Base-by-base conservation (phyloP, 805 yeast species). In the Metschnikowia arizonensis region DNA sequence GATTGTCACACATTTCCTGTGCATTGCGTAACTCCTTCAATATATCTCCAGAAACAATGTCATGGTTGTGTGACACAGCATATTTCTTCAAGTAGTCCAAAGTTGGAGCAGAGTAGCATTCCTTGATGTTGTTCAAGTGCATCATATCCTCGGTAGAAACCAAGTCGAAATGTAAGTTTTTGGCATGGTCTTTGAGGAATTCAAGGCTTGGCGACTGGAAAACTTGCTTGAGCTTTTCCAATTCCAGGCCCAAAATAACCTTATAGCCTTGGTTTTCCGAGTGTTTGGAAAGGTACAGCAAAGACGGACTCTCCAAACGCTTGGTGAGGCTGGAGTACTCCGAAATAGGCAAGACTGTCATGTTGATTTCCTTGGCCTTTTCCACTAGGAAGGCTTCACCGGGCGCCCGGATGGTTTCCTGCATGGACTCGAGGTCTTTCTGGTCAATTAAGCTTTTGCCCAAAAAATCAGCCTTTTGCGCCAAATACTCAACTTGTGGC, bases 401-500 rank as follows among this genome's bases (percentile, higher is more conserved):
- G 6, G 56, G 55, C 10, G 34, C 11, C n/a, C 38, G 33, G 9
- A 38, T 3, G 9, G 29, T n/a, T 4, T 45, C 41, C 28, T 18
- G 45, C 23, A 59, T 42, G 2, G 45, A 37, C 5, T 54, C 52
- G 12, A 48, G 45, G 2, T 52, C 54, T 5, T 36, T 19, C 15
- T 34, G 37, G 12, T 35, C 31, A 11, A 56, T 32, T 10, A 53
- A 30, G 5, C 30, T 37, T 21, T 35, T 25, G n/a, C 50, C 53
- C 10, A 42, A 11, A 17, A 7, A 14, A 6, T 37, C 39, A 6
- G 58, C 60, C 19, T 49, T 52, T 6, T 33, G 33, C 10, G 39
- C 33, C 48, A 57, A 50, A n/a, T 35, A 49, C 15, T 44, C 55
- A 10, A 42, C 28, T 4, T 43, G 26, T 17, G 62, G 61, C 4